These are phyloP conservation scores for Ophiostoma sp. DNA, from an alignment of 2,329 filamentous ascomycete species.

Conservation along the genomic window DNA sequence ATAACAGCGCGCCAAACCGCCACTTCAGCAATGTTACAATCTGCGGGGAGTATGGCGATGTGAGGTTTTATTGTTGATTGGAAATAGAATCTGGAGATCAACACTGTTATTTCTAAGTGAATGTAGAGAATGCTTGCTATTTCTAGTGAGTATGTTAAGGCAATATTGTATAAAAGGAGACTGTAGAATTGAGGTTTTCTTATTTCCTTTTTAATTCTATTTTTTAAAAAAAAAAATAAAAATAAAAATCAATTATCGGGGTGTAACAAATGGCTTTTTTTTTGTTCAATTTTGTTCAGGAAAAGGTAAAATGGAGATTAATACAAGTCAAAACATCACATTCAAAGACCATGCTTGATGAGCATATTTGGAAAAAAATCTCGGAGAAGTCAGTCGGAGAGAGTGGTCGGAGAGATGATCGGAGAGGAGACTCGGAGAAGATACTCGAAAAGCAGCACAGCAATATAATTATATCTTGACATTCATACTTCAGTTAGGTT, in stretches of 20 bases:
- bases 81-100: background rate
- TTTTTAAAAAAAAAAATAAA: background rate
- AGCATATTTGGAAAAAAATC: too few relatives aligned
- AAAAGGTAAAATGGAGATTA: too few relatives aligned
- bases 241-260: background rate
- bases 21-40: slow-evolving; percentile 23
- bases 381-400: background rate
- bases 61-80: background rate
- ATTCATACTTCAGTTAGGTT: background rate
- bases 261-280: too few relatives aligned
- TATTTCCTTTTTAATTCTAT: background rate
- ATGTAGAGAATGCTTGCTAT: background rate
- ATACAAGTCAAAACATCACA: too few relatives aligned
- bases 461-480: background rate
- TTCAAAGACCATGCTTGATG: too few relatives aligned
- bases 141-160: background rate
- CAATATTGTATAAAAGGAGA: background rate
- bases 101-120: background rate
- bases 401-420: background rate
- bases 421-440: background rate
- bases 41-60: slow-evolving; percentile 17
- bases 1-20: slow-evolving; percentile 19
- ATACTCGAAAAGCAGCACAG: background rate
- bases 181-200: background rate
- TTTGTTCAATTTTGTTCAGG: too few relatives aligned